Percentiles rank a stretch among this genome's conserved stretches.
These are phyloP conservation scores for Irpex sp. DNA, from an alignment of 1,284 basidiomycete species.

Conservation along the genomic window DNA sequence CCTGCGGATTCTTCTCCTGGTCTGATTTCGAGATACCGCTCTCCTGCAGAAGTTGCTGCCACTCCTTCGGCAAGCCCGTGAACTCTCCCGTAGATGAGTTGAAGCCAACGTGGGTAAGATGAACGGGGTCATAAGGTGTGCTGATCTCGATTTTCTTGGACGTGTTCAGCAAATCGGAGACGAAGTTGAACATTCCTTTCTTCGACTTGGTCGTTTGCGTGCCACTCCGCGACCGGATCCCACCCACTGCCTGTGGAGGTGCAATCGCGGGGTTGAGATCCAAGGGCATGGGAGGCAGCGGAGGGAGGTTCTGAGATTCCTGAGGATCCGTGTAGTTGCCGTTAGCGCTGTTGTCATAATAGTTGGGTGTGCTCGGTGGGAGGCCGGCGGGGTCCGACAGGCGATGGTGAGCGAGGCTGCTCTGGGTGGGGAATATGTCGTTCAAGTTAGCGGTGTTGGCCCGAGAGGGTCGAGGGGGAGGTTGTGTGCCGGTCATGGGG, in stretches of 20 bases:
- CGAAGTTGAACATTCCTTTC: conserved; percentile 74
- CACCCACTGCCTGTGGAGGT: conserved; percentile 27
- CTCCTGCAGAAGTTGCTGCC: conserved; percentile 97
- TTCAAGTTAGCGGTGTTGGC: conserved; percentile 76
- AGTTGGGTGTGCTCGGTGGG: conserved; percentile 30
- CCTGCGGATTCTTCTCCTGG: conserved; percentile 97
- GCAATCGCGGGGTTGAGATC: conserved; percentile 21
- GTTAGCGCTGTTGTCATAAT: conserved; percentile 12
- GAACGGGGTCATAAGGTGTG: conserved; percentile 98
- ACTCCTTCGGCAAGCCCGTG: conserved; percentile 96
- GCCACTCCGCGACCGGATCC: conserved; percentile 56
- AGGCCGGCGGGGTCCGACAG: conserved; percentile 45
- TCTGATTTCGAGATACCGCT: conserved; percentile 93
- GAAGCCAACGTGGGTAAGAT: conserved; percentile 99
- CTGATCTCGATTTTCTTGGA: conserved; percentile 89
- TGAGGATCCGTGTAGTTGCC: conserved; percentile 18
- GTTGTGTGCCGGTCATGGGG: conserved; percentile 38
- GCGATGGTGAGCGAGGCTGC: conserved; percentile 39
- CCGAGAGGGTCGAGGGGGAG: conserved; percentile 74
- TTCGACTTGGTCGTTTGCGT: conserved; percentile 63
- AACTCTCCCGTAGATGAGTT: conserved; percentile 99
- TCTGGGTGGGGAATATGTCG: conserved; percentile 55
- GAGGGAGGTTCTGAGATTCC: conserved; percentile 28
- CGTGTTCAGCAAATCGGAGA: conserved; percentile 70
- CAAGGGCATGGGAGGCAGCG: conserved; percentile 33